Evolutionary conservation across 2,329 filamentous ascomycete species (phyloP), one percentile per base, ranked within the genome.

Genomic region (Diaporthe batatas): DNA sequence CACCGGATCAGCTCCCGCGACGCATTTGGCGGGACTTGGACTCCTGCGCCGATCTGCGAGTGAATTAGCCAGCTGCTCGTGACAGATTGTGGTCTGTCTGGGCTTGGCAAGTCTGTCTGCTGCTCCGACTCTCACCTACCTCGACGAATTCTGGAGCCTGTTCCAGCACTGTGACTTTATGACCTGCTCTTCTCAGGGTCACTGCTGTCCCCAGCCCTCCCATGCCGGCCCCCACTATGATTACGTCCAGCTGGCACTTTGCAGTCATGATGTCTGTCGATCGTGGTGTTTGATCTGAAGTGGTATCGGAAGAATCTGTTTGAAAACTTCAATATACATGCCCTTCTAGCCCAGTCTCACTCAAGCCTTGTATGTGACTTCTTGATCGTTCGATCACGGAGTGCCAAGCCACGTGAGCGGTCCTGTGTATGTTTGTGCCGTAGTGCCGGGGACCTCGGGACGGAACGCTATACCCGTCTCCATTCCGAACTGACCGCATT

Each of bases 91-190:
- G 34, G 10, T 36, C 34, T 36, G 10, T 36, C 34, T 36, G 7
- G 7, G 6, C 34, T 36, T 10, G 10, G 34, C 6, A 11, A 36
- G 11, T 36, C 1, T 36, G 7, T 2, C 34, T 2, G 34, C 34
- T 36, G 34, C 6, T 10, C 6, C 3, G 14, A 16, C 29, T 16
- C 3, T 6, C 16, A 25, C 68, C 34, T 32, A 70, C 68, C 21
- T 70, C 68, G n/a, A 70, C 68, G 42, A 70, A 70, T 14, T 62
- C 68, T 7, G 68, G 25, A 1, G 68, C 68, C 44, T 70, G 68
- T 57, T 70, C 68, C 44, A 70, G 39, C 21, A 70, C 55, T 2
- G 54, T 70, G 21, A 70, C 68, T 6, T n/a, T 39, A 2, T 70
- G 68, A 11, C 68, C 68, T 14, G 53, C 25, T 23, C 53, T 18